These are phyloP conservation scores for Dorcoceras hygrometricum DNA, from an alignment of 257 asterid species.

Conservation along the genomic window DNA sequence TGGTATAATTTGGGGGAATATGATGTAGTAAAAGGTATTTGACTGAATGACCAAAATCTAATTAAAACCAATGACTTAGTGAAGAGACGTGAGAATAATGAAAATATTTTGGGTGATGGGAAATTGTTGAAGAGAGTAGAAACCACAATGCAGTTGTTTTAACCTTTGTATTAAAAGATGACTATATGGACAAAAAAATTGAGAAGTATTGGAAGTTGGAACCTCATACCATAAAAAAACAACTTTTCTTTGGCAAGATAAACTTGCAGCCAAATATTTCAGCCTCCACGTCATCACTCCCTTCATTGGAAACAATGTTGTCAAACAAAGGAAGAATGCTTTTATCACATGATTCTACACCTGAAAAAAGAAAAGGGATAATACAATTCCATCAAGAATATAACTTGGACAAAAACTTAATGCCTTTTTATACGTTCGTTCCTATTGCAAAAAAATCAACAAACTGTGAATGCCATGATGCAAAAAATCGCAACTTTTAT, in stretches of 20 bases:
- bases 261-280: slow-evolving; percentile 52
- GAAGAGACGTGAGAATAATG: background rate
- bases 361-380: slow-evolving; percentile 36
- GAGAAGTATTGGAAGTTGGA: slow-evolving; percentile 5
- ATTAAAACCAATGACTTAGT: background rate
- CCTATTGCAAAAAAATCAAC: background rate
- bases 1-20: background rate
- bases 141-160: background rate
- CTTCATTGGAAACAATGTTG: slow-evolving; percentile 52
- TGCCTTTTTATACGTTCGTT: background rate
- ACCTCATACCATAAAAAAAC: slow-evolving; percentile 68
- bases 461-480: background rate
- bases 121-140: background rate
- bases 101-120: background rate
- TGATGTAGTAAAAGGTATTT: background rate
- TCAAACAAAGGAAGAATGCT: slow-evolving; percentile 47
- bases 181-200: background rate
- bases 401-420: background rate
- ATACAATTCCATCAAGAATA: slow-evolving; percentile 8
- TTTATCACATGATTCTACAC: slow-evolving; percentile 29
- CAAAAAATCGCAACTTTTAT: background rate
- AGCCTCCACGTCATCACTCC: slow-evolving; percentile 53
- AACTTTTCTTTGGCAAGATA: slow-evolving; percentile 65
- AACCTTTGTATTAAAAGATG: background rate
- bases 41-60: no score